Conservation (phyloP, 805 yeast genomes). For the Ogataea dorogensis region DNA sequence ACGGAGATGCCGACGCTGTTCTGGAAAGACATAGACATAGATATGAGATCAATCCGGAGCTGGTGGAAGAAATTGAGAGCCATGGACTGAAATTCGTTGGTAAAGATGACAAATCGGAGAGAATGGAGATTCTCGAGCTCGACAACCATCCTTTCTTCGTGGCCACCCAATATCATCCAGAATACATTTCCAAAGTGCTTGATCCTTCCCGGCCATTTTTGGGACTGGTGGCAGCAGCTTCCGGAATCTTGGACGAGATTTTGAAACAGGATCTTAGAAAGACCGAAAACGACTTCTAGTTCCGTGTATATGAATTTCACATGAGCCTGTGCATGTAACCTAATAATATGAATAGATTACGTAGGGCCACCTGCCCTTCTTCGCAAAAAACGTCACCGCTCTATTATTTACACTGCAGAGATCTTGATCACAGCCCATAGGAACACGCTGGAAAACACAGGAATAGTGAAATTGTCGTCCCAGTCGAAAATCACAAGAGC, state of each 20-base stretch:
- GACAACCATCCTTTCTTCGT: slow-evolving; percentile 86
- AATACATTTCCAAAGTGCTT: slow-evolving; percentile 91
- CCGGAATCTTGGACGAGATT: slow-evolving; percentile 75
- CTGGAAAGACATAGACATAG: slow-evolving; percentile 98
- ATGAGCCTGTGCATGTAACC: slow-evolving; percentile 8
- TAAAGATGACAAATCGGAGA: slow-evolving; percentile 81
- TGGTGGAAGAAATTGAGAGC: slow-evolving; percentile 66
- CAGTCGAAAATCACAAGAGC: slow-evolving; percentile 71
- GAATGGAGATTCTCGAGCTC: slow-evolving; percentile 94
- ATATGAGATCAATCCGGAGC: slow-evolving; percentile 91
- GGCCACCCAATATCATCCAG: slow-evolving; percentile 98
- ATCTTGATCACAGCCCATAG: slow-evolving; percentile 35
- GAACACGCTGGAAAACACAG: slow-evolving; percentile 74
- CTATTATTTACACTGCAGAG: slow-evolving; percentile 7
- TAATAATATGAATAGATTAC: slow-evolving; percentile 7
- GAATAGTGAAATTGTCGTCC: slow-evolving; percentile 95
- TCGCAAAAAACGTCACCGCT: slow-evolving; percentile 5
- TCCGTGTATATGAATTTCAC: slow-evolving; percentile 7
- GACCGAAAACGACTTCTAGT: slow-evolving; percentile 32
- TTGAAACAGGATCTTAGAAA: slow-evolving; percentile 40
- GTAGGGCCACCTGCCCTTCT: slow-evolving; percentile 13
- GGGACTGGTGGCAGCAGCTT: slow-evolving; percentile 92
- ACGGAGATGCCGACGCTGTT: slow-evolving; percentile 67
- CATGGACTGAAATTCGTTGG: slow-evolving; percentile 89
- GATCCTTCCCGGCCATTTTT: slow-evolving; percentile 96